Evolutionary conservation across 176 grass and related monocot genomes (phyloP).

Genomic region (Rhynchospora pubera): DNA sequence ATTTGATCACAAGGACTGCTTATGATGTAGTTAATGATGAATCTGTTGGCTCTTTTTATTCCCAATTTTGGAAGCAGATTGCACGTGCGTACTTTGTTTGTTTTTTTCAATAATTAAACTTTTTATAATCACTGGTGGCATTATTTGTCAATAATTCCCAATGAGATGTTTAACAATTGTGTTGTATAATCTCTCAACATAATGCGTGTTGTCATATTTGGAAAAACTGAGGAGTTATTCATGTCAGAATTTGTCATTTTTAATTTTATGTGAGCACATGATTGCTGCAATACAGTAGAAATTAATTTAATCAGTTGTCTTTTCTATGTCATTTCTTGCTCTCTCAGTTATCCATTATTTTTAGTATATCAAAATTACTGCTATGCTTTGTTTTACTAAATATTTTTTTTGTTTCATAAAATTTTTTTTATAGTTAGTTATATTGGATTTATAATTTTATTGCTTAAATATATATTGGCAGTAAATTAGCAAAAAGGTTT

Average conservation of each 20-base stretch:
- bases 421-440: background rate
- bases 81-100: background rate
- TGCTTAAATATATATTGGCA: background rate
- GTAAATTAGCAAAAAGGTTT: background rate
- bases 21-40: background rate
- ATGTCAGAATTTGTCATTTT: background rate
- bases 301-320: background rate
- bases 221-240: background rate
- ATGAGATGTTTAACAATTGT: background rate
- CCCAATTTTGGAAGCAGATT: background rate
- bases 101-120: background rate
- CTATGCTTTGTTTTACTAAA: background rate
- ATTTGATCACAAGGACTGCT: background rate
- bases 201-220: background rate
- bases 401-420: background rate
- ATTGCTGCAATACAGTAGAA: background rate
- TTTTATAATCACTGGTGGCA: background rate
- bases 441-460: background rate
- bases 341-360: background rate
- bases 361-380: background rate
- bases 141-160: background rate
- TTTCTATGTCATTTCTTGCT: background rate
- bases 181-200: background rate
- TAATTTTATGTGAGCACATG: background rate
- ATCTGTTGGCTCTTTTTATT: background rate